Percentiles rank a stretch among this genome's conserved stretches.
Evolutionary conservation across 768 basidiomycete genomes (phyloP).

Genomic region (Lactifluus piperatus): DNA sequence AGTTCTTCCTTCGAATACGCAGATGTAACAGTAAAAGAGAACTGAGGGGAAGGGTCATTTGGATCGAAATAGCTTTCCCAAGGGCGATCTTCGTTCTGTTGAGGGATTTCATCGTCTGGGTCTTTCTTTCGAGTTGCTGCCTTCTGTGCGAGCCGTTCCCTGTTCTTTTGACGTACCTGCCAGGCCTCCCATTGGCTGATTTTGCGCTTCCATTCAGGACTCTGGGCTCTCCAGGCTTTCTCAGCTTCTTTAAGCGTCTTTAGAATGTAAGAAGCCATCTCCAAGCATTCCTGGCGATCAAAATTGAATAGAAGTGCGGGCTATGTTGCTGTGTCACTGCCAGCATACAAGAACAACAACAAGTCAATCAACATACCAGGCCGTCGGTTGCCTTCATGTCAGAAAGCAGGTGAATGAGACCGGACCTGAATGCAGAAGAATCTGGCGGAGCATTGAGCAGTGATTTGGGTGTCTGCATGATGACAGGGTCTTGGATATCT

Average conservation of each 20-base stretch:
- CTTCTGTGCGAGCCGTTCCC: constrained; percentile 37
- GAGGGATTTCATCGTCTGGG: constrained; percentile 21
- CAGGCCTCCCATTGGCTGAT: constrained; percentile 44
- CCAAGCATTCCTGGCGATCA: constrained; percentile 50
- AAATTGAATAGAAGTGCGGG: constrained; percentile 65
- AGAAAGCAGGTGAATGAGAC: constrained; percentile 44
- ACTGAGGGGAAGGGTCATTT: constrained; percentile 45
- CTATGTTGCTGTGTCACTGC: constrained; percentile 25
- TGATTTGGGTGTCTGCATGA: constrained; percentile 21
- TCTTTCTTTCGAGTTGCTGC: constrained; percentile 33
- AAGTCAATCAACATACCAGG: constrained; percentile 36
- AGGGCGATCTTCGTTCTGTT: constrained; percentile 21
- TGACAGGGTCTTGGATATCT: constrained; percentile 33
- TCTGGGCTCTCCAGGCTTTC: constrained; percentile 38
- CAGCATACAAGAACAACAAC: background rate
- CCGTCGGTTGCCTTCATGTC: constrained; percentile 48
- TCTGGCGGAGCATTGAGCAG: constrained; percentile 30
- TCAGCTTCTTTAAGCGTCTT: constrained; percentile 36
- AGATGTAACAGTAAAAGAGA: constrained; percentile 46
- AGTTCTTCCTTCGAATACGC: constrained; percentile 42
- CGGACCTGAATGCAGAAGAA: constrained; percentile 28
- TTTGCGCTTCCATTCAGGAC: constrained; percentile 42
- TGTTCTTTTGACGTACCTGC: constrained; percentile 37
- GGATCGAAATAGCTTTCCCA: constrained; percentile 56
- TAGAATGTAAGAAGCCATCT: constrained; percentile 36